Evolutionary conservation across 164 flowering plant species (phyloP).

Genomic region (Tetracentron sinense): DNA sequence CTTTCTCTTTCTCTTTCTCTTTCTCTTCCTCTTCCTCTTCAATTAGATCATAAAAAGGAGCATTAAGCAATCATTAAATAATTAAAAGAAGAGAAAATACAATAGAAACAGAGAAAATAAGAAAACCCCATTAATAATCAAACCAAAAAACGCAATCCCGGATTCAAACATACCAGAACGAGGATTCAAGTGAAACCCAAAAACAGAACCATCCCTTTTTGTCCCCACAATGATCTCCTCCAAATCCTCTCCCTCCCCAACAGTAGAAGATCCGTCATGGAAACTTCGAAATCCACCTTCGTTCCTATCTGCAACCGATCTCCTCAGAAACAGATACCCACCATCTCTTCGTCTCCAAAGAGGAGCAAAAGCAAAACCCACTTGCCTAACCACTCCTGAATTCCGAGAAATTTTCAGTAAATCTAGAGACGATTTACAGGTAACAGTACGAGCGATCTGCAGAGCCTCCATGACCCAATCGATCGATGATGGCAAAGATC

Average conservation of each 20-base stretch:
- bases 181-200: conserved; percentile 41
- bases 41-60: no score
- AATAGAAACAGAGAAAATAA: not conserved
- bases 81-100: not conserved
- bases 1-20: no score
- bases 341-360: conserved; percentile 6
- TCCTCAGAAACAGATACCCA: conserved; percentile 15
- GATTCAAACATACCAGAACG: conserved; percentile 29
- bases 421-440: not conserved
- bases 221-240: conserved; percentile 32
- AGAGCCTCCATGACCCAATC: conserved; percentile 17
- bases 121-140: not conserved
- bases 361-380: conserved; percentile 18
- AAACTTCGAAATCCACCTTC: conserved; percentile 16
- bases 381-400: conserved; percentile 11
- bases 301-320: conserved; percentile 14
- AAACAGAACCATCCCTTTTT: conserved; percentile 44
- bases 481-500: conserved; percentile 3
- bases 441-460: conserved; percentile 5
- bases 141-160: not conserved
- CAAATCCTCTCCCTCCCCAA: conserved; percentile 22
- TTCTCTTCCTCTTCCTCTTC: no score
- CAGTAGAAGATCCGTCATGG: conserved; percentile 20
- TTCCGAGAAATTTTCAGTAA: not conserved
- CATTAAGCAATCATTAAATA: no score